Conservation (phyloP, 2,329 filamentous ascomycete species). For the Dothiorella sarmentorum region DNA sequence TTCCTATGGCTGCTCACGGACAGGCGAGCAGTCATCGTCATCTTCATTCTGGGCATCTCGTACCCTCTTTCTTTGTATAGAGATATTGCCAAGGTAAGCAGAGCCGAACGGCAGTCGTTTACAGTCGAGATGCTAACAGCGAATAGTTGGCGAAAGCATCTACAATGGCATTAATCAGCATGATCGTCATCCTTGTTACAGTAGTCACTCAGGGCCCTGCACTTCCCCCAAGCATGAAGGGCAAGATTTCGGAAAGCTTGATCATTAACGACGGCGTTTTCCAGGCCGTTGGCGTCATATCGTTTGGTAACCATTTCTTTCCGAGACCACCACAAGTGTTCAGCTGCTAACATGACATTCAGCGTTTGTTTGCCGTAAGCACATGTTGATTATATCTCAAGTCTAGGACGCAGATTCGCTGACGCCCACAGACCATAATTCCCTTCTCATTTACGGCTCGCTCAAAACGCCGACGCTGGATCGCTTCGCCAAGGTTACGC, state of each 20-base stretch:
- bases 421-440: conserved; percentile 71
- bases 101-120: neutral
- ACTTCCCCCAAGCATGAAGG: conserved; percentile 68
- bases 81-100: conserved; percentile 86
- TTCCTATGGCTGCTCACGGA: conserved; percentile 81
- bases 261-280: conserved; percentile 87
- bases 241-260: conserved; percentile 65
- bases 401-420: neutral
- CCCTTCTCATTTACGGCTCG: conserved; percentile 93
- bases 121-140: neutral
- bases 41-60: conserved; percentile 81
- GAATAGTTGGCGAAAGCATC: conserved; percentile 87
- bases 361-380: conserved; percentile 65
- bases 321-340: neutral
- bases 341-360: conserved; percentile 21
- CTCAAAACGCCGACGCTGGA: conserved; percentile 91
- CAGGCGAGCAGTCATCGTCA: conserved; percentile 77
- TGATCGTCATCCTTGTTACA: conserved; percentile 84
- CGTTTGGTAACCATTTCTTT: conserved; percentile 58
- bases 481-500: conserved; percentile 88
- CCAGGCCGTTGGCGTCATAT: conserved; percentile 95
- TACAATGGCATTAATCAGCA: conserved; percentile 86
- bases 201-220: conserved; percentile 79
- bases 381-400: neutral
- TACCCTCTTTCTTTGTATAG: conserved; percentile 90